Conservation (phyloP, 768 basidiomycete genomes). For the Fomitopsis serialis region DNA sequence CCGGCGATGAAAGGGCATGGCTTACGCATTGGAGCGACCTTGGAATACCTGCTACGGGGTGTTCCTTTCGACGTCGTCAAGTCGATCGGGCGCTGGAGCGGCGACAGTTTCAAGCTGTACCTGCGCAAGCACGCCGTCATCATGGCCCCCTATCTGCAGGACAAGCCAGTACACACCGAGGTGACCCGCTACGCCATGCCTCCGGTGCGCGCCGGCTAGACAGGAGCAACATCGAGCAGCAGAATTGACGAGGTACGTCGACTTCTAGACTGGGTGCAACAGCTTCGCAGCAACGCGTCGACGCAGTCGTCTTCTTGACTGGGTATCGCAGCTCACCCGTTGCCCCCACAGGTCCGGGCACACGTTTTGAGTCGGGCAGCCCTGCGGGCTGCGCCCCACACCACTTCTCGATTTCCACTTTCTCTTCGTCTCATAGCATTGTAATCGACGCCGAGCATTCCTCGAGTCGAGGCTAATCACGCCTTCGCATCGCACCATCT, state of each 20-base stretch:
- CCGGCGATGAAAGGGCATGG: slow-evolving; percentile 23
- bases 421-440: too few relatives aligned
- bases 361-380: background rate
- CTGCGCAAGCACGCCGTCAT: slow-evolving; percentile 24
- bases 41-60: slow-evolving; percentile 32
- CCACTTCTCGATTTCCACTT: background rate
- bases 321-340: background rate
- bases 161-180: background rate
- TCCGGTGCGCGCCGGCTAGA: background rate
- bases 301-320: background rate
- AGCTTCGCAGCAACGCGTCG: background rate
- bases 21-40: slow-evolving; percentile 26
- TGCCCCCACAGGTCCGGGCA: background rate
- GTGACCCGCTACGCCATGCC: slow-evolving; percentile 1
- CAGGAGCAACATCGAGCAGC: background rate
- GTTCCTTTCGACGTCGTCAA: slow-evolving; percentile 33
- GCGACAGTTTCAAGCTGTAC: slow-evolving; percentile 27
- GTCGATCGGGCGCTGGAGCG: slow-evolving; percentile 30
- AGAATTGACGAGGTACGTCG: background rate
- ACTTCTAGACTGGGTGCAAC: background rate
- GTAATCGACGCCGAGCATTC: too few relatives aligned
- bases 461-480: too few relatives aligned
- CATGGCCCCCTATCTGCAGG: slow-evolving; percentile 26
- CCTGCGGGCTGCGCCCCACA: background rate
- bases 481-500: too few relatives aligned